Base-by-base conservation (phyloP, 2,329 filamentous ascomycete genomes). In the Ascochyta koolunga region DNA sequence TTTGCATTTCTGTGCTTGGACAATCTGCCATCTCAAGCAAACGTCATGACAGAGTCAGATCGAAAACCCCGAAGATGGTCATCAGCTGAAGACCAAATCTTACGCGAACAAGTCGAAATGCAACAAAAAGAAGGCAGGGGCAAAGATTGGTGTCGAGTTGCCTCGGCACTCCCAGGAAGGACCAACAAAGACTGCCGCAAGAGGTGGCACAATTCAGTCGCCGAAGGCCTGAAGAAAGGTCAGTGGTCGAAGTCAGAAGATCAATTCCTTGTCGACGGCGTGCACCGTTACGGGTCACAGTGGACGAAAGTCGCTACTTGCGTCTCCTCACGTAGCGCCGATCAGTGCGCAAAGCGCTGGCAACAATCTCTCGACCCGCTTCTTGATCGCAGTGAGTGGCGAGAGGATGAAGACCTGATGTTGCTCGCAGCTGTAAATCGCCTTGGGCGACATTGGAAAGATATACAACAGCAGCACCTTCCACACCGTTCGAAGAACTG, bases 281-380 rank as follows among this genome's bases (percentile, higher is more conserved):
- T 79, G 2, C 60, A 72, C 16, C 66, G 65, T 32, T 66, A 72
- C 48, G 76, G 76, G 4, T 49, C n/a, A 38, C 78, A 76, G 56
- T 79, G 77, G 77, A 74, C 76, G 9, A 61, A 74, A n/a, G 74
- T 79, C 11, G 76, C 77, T 36, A 69, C 72, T 29, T 64, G 69
- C 7, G 74, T 79, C 9, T 68, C 65, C 21, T 72, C 67, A 19
- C 65, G 77, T 22, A 74, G 72, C 60, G 75, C 74, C 53, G 75
- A 77, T 42, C 75, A 80, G 65, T 79, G 78, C 56, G 76, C 78
- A n/a, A 79, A 80, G 57, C 67, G 78, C 37, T 80, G 78, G 78
- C 76, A 78, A 38, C 76, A 77, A 24, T 76, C 72, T 8, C 71
- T 79, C 2, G 75, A 78, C 54, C 78, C 78, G 3, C 67, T 71